Evolutionary conservation across 805 yeast genomes (phyloP).

Genomic region (Cyberlindnera amylophila): DNA sequence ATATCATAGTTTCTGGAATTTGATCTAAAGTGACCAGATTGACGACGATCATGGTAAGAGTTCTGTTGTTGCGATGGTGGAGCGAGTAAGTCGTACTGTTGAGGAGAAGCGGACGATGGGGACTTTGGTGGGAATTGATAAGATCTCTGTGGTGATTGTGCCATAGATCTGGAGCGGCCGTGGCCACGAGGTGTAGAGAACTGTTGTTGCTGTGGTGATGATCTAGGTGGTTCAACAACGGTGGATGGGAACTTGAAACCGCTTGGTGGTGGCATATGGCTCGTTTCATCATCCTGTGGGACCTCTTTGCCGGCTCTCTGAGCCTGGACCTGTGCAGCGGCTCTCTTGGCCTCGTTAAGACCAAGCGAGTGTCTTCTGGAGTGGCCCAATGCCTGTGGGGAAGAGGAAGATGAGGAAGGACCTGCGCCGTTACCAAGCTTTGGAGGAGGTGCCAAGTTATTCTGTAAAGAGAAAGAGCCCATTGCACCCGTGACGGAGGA

Average conservation of each 20-base stretch:
- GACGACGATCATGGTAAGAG: slow-evolving; percentile 35
- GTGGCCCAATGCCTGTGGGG: slow-evolving; percentile 52
- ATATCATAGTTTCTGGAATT: slow-evolving; percentile 37
- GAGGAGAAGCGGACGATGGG: slow-evolving; percentile 7
- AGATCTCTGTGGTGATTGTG: slow-evolving; percentile 40
- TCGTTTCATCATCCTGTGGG: slow-evolving; percentile 12
- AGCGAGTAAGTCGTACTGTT: slow-evolving; percentile 3
- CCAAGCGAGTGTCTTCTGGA: slow-evolving; percentile 90
- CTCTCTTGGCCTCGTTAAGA: slow-evolving; percentile 86
- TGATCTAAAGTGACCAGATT: slow-evolving; percentile 37
- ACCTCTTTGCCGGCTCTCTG: slow-evolving; percentile 45
- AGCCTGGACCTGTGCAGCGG: slow-evolving; percentile 89
- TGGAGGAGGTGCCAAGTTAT: slow-evolving; percentile 27
- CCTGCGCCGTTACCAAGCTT: slow-evolving; percentile 11
- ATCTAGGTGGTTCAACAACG: slow-evolving; percentile 31
- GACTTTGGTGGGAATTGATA: slow-evolving; percentile 64
- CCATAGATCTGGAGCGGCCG: slow-evolving; percentile 25
- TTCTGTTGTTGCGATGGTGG: slow-evolving; percentile 19
- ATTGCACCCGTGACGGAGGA: slow-evolving; percentile 36
- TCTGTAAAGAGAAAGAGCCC: slow-evolving; percentile 29
- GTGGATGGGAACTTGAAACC: slow-evolving; percentile 56
- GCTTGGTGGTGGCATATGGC: slow-evolving; percentile 30
- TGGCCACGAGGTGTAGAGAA: slow-evolving; percentile 17
- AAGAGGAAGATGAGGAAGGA: slow-evolving; percentile 2
- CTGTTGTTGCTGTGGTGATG: slow-evolving; percentile 10